Evolutionary conservation across 2,329 filamentous ascomycete species (phyloP).

Genomic region (Fusarium sp.): DNA sequence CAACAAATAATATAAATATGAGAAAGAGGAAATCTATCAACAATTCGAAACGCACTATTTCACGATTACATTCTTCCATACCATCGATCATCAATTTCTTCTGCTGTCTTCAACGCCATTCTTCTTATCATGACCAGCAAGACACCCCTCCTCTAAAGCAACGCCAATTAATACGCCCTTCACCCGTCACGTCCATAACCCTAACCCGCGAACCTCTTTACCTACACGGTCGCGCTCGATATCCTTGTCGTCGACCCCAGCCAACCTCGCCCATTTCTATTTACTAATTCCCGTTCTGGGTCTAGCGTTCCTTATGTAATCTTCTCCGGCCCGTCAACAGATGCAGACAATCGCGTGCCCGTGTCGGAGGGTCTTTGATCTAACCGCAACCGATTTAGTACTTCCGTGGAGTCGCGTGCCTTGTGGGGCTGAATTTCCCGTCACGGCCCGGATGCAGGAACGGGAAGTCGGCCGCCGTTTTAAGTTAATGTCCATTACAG

Average conservation of each 20-base stretch:
- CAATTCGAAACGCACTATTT: not conserved
- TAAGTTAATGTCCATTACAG: not conserved
- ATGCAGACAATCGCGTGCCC: conserved; percentile 27
- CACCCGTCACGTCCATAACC: conserved; percentile 28
- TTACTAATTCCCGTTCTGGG: conserved; percentile 41
- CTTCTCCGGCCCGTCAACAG: conserved; percentile 12
- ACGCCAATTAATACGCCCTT: not conserved
- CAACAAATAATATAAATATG: conserved; percentile 22
- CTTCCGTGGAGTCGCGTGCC: conserved; percentile 18
- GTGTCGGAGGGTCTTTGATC: conserved; percentile 3
- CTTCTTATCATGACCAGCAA: not conserved
- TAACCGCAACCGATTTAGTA: conserved; percentile 17
- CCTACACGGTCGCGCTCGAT: conserved; percentile 33
- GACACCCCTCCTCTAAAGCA: not conserved
- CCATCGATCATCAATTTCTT: not conserved
- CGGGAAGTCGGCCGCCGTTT: conserved; percentile 13
- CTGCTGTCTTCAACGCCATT: not conserved
- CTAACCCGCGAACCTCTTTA: conserved; percentile 26
- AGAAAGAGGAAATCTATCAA: not conserved
- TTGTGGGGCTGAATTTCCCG: conserved; percentile 40
- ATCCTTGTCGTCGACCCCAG: conserved; percentile 11
- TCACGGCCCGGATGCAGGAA: conserved; percentile 41
- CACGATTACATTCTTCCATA: not conserved
- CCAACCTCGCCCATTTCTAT: conserved; percentile 39
- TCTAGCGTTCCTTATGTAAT: conserved; percentile 25